phyloP scores from a whole-genome alignment of 1,284 basidiomycete genomes.

The Trichosporon ovoides region DNA sequence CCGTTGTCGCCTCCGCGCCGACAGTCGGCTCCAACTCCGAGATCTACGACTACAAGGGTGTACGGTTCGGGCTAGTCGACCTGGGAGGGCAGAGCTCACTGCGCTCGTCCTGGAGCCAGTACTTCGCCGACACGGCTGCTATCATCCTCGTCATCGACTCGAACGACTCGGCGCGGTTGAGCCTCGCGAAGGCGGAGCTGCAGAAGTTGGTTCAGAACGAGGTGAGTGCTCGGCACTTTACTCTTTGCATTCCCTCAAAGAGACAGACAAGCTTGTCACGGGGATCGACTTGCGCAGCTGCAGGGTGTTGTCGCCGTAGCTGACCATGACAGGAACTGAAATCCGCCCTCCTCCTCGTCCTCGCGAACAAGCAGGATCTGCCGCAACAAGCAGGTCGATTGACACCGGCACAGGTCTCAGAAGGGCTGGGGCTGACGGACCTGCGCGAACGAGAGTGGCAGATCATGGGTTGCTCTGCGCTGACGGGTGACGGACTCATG shows the following conservation, averaged over 20 bases:
- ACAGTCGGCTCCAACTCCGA: constrained; percentile 52
- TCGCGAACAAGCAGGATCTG: constrained; percentile 55
- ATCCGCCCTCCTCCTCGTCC: constrained; percentile 50
- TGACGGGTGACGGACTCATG: constrained; percentile 46
- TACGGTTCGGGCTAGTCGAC: constrained; percentile 52
- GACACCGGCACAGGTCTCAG: constrained; percentile 52
- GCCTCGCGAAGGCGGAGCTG: constrained; percentile 50
- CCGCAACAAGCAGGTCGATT: constrained; percentile 41
- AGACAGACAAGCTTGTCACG: too few relatives aligned
- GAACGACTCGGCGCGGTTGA: constrained; percentile 50
- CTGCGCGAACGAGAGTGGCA: constrained; percentile 53
- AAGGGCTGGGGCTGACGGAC: constrained; percentile 50
- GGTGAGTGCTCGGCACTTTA: too few relatives aligned
- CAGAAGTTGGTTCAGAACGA: constrained; percentile 46
- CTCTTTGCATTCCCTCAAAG: too few relatives aligned
- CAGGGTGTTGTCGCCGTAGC: constrained; percentile 8
- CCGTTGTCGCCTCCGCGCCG: constrained; percentile 53
- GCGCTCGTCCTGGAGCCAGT: constrained; percentile 49
- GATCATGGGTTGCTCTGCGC: constrained; percentile 53
- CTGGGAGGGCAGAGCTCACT: constrained; percentile 52
- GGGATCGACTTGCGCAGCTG: too few relatives aligned
- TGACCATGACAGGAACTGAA: constrained; percentile 36
- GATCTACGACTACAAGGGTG: constrained; percentile 53
- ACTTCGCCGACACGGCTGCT: constrained; percentile 49
- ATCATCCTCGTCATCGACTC: constrained; percentile 54